A percentile compares a stretch with the other conserved stretches of the same genome.
Evolutionary conservation across 2,329 filamentous ascomycete genomes (phyloP).

Genomic region (Aspergillus sergii): DNA sequence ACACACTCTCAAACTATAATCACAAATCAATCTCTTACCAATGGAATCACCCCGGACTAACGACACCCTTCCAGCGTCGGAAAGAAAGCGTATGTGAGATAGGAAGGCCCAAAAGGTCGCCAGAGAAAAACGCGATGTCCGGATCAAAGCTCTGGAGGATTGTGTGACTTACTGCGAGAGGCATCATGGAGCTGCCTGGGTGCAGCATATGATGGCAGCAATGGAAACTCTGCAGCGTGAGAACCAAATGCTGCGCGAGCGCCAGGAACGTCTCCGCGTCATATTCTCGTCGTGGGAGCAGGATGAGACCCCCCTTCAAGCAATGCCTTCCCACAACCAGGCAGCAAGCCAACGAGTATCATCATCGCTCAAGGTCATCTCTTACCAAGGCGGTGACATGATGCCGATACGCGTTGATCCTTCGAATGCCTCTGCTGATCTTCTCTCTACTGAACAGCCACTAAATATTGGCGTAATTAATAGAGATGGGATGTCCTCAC

Average conservation of each 20-base stretch:
- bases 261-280: not conserved
- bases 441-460: not conserved
- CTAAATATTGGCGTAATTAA: not conserved
- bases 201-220: not conserved
- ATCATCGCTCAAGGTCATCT: not conserved
- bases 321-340: not conserved
- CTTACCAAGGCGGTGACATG: not conserved
- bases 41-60: not conserved
- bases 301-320: not conserved
- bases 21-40: not conserved
- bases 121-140: not conserved
- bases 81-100: conserved; percentile 5
- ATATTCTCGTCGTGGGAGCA: not conserved
- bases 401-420: not conserved
- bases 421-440: not conserved
- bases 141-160: not conserved
- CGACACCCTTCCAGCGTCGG: not conserved
- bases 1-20: not conserved
- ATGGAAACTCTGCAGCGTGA: not conserved
- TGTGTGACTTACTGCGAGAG: not conserved
- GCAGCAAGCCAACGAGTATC: not conserved
- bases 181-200: not conserved
- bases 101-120: not conserved
- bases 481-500: not conserved
- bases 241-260: not conserved